Evolutionary conservation across 345 rosid genomes (phyloP).

Genomic region (Viola odorata): DNA sequence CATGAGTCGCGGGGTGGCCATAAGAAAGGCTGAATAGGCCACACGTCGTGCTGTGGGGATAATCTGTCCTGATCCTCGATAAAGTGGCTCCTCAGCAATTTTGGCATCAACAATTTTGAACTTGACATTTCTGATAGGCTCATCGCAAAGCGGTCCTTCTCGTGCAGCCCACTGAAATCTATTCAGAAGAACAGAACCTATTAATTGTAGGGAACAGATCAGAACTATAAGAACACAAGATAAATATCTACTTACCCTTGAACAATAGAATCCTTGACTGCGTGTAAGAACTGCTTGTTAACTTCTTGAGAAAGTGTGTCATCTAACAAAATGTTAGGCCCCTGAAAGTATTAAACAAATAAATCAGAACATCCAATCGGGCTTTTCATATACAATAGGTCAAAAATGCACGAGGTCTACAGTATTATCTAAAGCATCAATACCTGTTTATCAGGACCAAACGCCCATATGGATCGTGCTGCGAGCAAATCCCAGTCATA

Average conservation of each 20-base stretch:
- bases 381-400: not conserved
- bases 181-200: slow-evolving; percentile 13
- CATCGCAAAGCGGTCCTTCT: slow-evolving; percentile 98
- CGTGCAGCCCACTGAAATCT: slow-evolving; percentile 99
- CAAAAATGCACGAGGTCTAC: not conserved
- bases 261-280: slow-evolving; percentile 91
- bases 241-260: slow-evolving; percentile 56
- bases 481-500: slow-evolving; percentile 99
- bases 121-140: slow-evolving; percentile 93
- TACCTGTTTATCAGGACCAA: slow-evolving; percentile 99
- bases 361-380: slow-evolving; percentile 1
- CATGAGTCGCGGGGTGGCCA: slow-evolving; percentile 98
- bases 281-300: slow-evolving; percentile 70
- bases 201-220: not conserved
- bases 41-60: slow-evolving; percentile 97
- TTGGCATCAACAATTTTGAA: slow-evolving; percentile 96
- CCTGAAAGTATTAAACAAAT: slow-evolving; percentile 38
- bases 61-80: slow-evolving; percentile 96
- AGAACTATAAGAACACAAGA: slow-evolving; percentile 6
- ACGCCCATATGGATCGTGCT: slow-evolving; percentile 96
- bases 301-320: slow-evolving; percentile 96
- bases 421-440: not conserved
- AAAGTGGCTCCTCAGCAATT: slow-evolving; percentile 84
- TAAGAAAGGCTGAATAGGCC: slow-evolving; percentile 84
- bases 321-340: slow-evolving; percentile 86